These are phyloP conservation scores for Nepenthes alata DNA, from an alignment of 179 eudicot species.

Conservation along the genomic window DNA sequence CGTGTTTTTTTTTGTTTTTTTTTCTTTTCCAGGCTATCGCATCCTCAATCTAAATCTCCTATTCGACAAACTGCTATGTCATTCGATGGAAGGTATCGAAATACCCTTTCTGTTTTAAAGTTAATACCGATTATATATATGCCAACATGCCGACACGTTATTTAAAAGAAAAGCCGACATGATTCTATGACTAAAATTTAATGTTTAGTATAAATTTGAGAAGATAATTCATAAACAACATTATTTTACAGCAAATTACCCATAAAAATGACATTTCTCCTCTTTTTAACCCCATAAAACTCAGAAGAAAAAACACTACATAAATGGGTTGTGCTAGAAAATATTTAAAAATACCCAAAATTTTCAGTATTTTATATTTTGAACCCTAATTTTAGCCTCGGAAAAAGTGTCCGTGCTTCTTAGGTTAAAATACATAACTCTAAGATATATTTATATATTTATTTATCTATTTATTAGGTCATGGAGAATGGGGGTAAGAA, in stretches of 20 bases:
- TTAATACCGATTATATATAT: neutral
- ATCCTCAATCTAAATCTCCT: conserved; percentile 74
- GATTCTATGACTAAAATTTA: no score
- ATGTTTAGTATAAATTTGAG: neutral
- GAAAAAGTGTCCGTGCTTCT: no score
- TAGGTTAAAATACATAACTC: no score
- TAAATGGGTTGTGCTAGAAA: no score
- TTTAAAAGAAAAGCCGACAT: no score
- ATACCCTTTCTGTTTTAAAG: neutral
- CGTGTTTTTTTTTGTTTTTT: neutral
- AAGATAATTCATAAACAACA: neutral
- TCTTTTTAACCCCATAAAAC: neutral
- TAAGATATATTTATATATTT: no score
- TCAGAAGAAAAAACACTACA: neutral
- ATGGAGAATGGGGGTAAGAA: no score
- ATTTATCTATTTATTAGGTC: no score
- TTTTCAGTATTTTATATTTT: no score
- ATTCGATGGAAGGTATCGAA: conserved; percentile 77
- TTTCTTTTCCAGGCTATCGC: conserved; percentile 47
- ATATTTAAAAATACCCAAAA: no score
- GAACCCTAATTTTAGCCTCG: no score
- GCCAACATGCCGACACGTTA: no score
- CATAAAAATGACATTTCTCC: neutral
- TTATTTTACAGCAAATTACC: neutral
- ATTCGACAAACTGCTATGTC: conserved; percentile 98